A percentile compares a stretch with the other conserved stretches of the same genome.
These are phyloP conservation scores for Gleditsia sinensis DNA, from an alignment of 306 rosid genomes.

Conservation along the genomic window DNA sequence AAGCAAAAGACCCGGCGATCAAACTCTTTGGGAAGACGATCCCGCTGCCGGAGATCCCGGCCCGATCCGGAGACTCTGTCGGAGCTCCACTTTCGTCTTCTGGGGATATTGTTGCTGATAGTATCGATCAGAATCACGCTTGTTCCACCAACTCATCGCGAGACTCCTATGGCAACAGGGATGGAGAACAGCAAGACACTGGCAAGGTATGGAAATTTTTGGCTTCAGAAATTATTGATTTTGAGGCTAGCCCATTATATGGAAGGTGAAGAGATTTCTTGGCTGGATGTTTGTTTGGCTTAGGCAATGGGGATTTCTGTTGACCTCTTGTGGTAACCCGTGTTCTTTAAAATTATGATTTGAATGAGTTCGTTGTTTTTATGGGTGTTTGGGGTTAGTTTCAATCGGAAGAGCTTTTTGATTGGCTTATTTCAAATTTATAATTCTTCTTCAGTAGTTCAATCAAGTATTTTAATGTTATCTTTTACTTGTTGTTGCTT, in stretches of 20 bases:
- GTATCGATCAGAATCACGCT: conserved; percentile 5
- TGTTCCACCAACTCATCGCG: conserved; percentile 17
- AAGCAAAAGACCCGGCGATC: conserved; percentile 50
- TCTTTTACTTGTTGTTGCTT: conserved; percentile 1
- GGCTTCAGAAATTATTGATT: not conserved
- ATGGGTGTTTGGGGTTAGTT: conserved; percentile 12
- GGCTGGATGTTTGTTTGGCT: conserved; percentile 7
- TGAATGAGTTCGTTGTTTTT: conserved; percentile 14
- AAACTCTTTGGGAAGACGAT: conserved; percentile 73
- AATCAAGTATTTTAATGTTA: not conserved
- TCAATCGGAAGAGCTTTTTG: conserved; percentile 14
- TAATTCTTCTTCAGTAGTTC: not conserved
- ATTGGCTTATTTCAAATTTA: conserved; percentile 24
- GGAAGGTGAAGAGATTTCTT: not conserved
- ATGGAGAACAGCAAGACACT: conserved; percentile 37
- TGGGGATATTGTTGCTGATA: not conserved
- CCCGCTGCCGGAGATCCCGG: conserved; percentile 40
- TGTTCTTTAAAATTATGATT: not conserved
- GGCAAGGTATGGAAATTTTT: conserved; percentile 4
- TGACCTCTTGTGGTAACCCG: conserved; percentile 28
- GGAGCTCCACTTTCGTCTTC: conserved; percentile 12
- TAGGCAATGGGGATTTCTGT: not conserved
- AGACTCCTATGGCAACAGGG: conserved; percentile 17
- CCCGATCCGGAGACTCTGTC: not conserved
- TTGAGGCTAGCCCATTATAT: not conserved